phyloP scores from a whole-genome alignment of 1,284 basidiomycete species.

The Macrocystidia cucumis region DNA sequence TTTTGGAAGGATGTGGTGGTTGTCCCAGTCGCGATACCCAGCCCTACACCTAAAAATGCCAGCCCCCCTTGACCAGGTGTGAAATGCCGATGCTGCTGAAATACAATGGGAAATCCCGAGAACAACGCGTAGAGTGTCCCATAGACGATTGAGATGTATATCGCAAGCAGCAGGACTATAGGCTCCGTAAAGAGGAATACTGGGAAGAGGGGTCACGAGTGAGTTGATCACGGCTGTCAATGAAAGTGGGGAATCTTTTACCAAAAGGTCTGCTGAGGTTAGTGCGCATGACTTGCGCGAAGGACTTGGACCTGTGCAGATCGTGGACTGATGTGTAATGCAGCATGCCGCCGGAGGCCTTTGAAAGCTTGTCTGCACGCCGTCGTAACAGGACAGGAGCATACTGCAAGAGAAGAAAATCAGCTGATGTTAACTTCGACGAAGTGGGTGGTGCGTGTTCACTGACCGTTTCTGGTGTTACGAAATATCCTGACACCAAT shows the following conservation, averaged over 20 bases:
- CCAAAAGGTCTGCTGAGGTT: conserved; percentile 58
- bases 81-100: conserved; percentile 52
- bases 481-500: conserved; percentile 34
- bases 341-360: conserved; percentile 32
- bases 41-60: conserved; percentile 58
- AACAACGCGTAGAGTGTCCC: conserved; percentile 52
- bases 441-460: no score
- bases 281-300: conserved; percentile 27
- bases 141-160: conserved; percentile 67
- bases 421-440: neutral
- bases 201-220: no score
- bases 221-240: no score
- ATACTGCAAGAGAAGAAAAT: conserved; percentile 32
- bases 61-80: conserved; percentile 52
- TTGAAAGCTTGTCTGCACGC: conserved; percentile 41
- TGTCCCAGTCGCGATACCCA: conserved; percentile 50
- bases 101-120: conserved; percentile 57
- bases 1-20: conserved; percentile 48
- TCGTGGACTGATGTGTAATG: conserved; percentile 53
- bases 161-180: conserved; percentile 57
- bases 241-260: no score
- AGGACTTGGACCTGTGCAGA: conserved; percentile 33
- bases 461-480: conserved; percentile 43
- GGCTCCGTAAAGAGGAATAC: conserved; percentile 63
- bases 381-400: conserved; percentile 59